Base-by-base conservation (phyloP, 495 filamentous ascomycete genomes). In the Tuber melanosporum region DNA sequence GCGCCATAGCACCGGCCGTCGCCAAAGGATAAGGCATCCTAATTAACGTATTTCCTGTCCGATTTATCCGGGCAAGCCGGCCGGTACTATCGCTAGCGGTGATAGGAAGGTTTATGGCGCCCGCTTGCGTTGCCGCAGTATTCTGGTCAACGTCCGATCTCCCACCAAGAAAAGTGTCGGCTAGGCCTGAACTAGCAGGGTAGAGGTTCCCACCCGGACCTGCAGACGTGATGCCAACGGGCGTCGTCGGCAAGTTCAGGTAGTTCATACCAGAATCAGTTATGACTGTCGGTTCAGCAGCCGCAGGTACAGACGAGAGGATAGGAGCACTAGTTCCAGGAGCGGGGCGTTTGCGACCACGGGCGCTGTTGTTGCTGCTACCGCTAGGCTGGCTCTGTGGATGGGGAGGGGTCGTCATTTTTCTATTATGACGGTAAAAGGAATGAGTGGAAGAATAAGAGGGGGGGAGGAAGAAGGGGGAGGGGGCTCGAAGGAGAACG, bases 401-500 rank as follows among this genome's bases (percentile, higher is more conserved):
- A 73, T 80, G 78, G 71, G 78, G 78, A 80, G 78, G 78, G 78
- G 78, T 80, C 73, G 78, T 80, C 78, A 80, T 80, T 80, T 79
- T 80, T 80, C 73, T 80, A 71, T 57, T 44, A 45, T 75, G 57
- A 19, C n/a, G 69, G 45, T 70, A 47, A 46, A 32, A 69, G 36
- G 77, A 57, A 66, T 71, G 71, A 72, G 74, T 78, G 70, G 70
- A 70, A 36, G 73, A 36, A 71, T n/a, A 66, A 73, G 72, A 45
- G 69, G 52, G 47, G 57, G 45, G 78, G 39, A 39, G 57, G 22
- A 26, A 52, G 47, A 52, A 46, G 76, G 47, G 19, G 43, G 46
- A 62, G 69, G 73, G 77, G 47, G 78, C 73, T 77, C 75, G 44
- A 69, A 71, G 70, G 47, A 39, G 39, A 49, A 71, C 14, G 39